Base-by-base conservation (phyloP, 768 basidiomycete species). In the Auricularia cornea region DNA sequence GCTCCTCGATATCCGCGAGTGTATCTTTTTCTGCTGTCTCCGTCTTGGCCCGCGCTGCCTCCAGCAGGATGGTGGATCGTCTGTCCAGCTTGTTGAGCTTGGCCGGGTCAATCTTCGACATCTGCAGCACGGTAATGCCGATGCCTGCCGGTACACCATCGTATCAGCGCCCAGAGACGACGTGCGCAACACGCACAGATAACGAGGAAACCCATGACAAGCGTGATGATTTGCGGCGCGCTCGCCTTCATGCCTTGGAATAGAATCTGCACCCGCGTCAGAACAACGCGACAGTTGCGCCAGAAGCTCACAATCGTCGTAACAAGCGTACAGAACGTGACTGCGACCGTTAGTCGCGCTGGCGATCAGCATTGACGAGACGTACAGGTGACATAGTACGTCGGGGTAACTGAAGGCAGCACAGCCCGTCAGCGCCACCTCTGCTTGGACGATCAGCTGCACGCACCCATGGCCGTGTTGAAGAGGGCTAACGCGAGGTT, bases 401-500 rank as follows among this genome's bases (percentile, higher is more conserved):
- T 92, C 4, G 90, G 90, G 23, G 90, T 92, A 62, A 92, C 90
- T 90, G 65, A 35, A 64, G n/a, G 30, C 62, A 44, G 61, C 61
- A 67, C 44, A 48, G 20, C 44, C 44, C 20, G 44, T 48, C 44
- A 48, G 44, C 16, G 20, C 44, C 44, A 48, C 44, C 6, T 18
- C 6, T 48, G 44, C 44, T 18, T 48, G 23, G 6, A 20, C 44
- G 20, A 48, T 20, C 44, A 3, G 23, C 44, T 23, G 20, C 5
- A 23, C 44, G 44, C 23, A 48, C 44, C 44, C 44, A 48, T 48
- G 6, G 44, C 44, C 5, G 44, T 48, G 44, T 48, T 48, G 81
- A 94, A 98, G 38, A 98, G 78, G 63, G 94, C 97, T 64, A 99
- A 85, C 20, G 97, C 97, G 64, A 94, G 87, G 75, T 97, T 98